Base-by-base conservation (phyloP, 2,329 filamentous ascomycete genomes). In the Xylariaceae sp. region DNA sequence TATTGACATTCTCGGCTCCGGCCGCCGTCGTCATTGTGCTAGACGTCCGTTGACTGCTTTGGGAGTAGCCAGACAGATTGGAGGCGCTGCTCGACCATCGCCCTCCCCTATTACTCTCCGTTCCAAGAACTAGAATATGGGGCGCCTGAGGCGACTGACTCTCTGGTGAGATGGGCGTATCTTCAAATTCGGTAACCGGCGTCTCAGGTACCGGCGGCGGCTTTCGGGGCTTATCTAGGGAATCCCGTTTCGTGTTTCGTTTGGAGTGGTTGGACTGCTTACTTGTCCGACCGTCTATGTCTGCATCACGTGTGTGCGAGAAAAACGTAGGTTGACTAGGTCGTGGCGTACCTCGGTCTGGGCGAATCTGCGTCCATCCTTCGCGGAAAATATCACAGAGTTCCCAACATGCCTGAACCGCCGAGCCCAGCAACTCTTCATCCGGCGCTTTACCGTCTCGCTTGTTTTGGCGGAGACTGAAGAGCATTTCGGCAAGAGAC, bases 401-500 rank as follows among this genome's bases (percentile, higher is more conserved):
- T 66, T 96, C 92, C 91, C 91, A 97, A 72, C 92, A 97, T 11
- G 92, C 90, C 70, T 96, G 92, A 0, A 96, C 89, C 1, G 92
- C 91, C 1, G 90, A 94, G 4, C 89, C 88, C 0, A 97, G 80
- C 0, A 96, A 80, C 69, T 96, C 92, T 69, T 93, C 90, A 64
- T 96, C 90, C 0, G 88, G 80, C 0, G 80, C 77, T 66, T 84
- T 89, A 17, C 85, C 86, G 65, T 94, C 90, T 39, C 88, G 82
- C 64, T 83, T 86, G 72, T 87, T 93, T 68, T 96, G 92, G 2
- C 92, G 87, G 47, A 97, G 81, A 71, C 86, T 95, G 74, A 96
- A 96, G 0, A 97, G 82, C 86, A 95, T 95, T 73, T 96, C 92
- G 6, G 92, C 91, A 10, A 97, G 76, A 2, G 87, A 84, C 93